Conservation (phyloP, 2,329 filamentous ascomycete species). For the Gnomoniopsis sp. region DNA sequence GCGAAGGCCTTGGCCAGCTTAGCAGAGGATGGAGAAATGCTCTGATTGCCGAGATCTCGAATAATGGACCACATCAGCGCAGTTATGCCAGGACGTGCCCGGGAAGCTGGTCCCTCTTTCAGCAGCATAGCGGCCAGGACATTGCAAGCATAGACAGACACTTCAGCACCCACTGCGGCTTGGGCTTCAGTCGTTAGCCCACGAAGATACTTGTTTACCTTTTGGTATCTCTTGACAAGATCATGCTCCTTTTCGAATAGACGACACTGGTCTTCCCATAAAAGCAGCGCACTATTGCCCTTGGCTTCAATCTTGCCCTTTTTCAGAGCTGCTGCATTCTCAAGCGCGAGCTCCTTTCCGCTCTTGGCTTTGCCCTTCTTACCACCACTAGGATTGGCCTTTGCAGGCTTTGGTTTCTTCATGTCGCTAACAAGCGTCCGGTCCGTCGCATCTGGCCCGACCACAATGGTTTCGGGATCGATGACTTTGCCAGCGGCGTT, state of each 20-base stretch:
- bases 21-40: conserved; percentile 9
- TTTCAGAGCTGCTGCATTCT: conserved; percentile 31
- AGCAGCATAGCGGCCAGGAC: conserved; percentile 23
- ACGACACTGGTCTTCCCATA: conserved; percentile 42
- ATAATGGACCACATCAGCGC: conserved; percentile 23
- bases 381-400: conserved; percentile 14
- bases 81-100: conserved; percentile 7
- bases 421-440: conserved; percentile 19
- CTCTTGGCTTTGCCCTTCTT: conserved; percentile 24
- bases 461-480: conserved; percentile 61
- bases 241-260: conserved; percentile 44
- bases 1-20: conserved; percentile 6
- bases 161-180: conserved; percentile 28
- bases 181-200: conserved; percentile 34
- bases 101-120: background rate
- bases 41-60: conserved; percentile 7
- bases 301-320: conserved; percentile 30
- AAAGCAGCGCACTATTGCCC: conserved; percentile 29
- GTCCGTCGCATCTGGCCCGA: conserved; percentile 24
- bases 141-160: conserved; percentile 34
- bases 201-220: conserved; percentile 44
- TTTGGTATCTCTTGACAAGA: conserved; percentile 42
- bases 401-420: conserved; percentile 22
- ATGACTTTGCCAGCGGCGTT: conserved; percentile 60
- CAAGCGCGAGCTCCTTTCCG: conserved; percentile 36